phyloP scores from a whole-genome alignment of 257 asterid species.

The Solanum lignicaule region DNA sequence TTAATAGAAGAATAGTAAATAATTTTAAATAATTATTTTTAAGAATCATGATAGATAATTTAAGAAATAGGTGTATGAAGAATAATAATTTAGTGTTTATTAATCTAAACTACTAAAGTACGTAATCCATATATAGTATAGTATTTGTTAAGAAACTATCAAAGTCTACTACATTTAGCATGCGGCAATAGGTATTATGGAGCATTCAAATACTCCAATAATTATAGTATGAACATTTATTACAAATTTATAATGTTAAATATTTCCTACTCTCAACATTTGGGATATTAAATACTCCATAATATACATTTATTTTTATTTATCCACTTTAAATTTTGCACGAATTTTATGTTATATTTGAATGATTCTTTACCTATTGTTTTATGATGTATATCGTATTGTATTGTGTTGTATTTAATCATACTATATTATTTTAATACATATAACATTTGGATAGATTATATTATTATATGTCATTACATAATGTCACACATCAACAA shows the following conservation, averaged over 20 bases:
- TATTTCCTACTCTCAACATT: neutral
- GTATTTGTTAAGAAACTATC: neutral
- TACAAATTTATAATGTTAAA: neutral
- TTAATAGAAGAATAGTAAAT: no score
- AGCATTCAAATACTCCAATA: neutral
- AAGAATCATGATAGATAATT: neutral
- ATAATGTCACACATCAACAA: neutral
- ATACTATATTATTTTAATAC: no score
- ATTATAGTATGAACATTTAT: neutral
- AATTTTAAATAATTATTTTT: neutral
- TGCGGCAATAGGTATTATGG: neutral
- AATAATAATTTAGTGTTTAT: no score
- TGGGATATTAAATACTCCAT: neutral
- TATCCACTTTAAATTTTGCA: no score
- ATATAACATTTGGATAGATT: no score
- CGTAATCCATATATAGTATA: no score
- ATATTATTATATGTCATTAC: rapidly evolving
- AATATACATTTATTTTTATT: no score
- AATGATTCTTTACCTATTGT: no score
- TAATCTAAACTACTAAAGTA: neutral
- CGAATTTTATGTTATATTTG: no score
- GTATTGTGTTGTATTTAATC: no score
- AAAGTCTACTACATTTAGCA: neutral
- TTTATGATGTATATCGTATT: neutral
- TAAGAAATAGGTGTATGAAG: neutral